phyloP scores from a whole-genome alignment of 2,329 filamentous ascomycete species.

The Apiospora saccharicola region DNA sequence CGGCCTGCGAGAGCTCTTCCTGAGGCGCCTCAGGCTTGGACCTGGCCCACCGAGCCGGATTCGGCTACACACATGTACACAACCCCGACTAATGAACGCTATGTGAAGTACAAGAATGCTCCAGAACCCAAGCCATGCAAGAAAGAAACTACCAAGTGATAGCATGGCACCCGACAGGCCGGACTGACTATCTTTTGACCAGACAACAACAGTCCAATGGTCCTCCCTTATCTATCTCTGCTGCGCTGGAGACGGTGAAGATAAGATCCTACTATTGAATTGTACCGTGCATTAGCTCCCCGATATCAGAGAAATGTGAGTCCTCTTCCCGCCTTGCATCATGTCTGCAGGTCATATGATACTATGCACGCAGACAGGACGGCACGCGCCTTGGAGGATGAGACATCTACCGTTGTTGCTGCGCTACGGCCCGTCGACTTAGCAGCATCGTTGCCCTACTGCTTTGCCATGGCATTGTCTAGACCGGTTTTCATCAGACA shows the following conservation, averaged over 20 bases:
- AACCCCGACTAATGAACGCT: not conserved
- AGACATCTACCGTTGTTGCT: not conserved
- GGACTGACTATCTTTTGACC: not conserved
- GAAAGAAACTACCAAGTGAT: not conserved
- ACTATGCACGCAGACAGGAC: not conserved
- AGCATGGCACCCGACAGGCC: not conserved
- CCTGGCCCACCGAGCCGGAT: not conserved
- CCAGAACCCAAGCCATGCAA: not conserved
- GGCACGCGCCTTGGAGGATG: not conserved
- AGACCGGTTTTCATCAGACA: not conserved
- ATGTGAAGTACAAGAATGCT: not conserved
- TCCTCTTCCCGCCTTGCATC: not conserved
- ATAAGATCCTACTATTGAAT: not conserved
- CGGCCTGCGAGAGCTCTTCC: not conserved
- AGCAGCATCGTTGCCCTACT: not conserved
- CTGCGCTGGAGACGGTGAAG: not conserved
- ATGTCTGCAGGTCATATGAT: conserved; percentile 13
- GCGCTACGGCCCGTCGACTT: not conserved
- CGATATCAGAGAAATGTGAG: not conserved
- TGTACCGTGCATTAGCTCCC: not conserved
- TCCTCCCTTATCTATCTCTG: not conserved
- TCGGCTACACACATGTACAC: not conserved
- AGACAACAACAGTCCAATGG: not conserved
- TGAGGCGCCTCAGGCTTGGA: not conserved
- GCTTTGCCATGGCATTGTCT: not conserved